phyloP scores from a whole-genome alignment of 805 yeast species.

The Lachancea quebecensis region DNA sequence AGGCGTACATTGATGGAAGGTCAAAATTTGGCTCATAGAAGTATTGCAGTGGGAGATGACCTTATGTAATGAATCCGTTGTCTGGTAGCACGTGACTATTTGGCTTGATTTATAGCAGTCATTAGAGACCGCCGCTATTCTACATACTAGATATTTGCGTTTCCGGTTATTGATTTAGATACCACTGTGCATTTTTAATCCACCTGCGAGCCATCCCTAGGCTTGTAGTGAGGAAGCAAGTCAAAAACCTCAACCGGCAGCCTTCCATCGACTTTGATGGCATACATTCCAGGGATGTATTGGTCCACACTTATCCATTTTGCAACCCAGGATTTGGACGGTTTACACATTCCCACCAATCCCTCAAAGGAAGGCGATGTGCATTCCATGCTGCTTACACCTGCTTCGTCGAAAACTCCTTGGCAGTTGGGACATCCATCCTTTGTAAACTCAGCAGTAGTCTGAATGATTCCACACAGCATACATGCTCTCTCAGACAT shows the following conservation, averaged over 20 bases:
- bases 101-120: neutral
- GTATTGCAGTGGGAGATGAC: too few species aligned
- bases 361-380: constrained; percentile 98
- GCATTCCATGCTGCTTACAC: constrained; percentile 81
- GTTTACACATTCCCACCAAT: constrained; percentile 80
- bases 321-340: constrained; percentile 89
- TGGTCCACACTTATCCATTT: constrained; percentile 90
- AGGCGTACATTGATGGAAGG: too few species aligned
- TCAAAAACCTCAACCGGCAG: constrained; percentile 79
- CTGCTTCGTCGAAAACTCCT: constrained; percentile 73
- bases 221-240: constrained; percentile 75
- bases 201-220: constrained; percentile 86
- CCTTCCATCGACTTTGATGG: constrained; percentile 87
- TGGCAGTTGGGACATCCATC: constrained; percentile 97
- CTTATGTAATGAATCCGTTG: too few species aligned
- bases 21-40: too few species aligned
- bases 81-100: neutral
- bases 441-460: constrained; percentile 68
- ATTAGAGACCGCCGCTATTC: neutral
- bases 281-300: constrained; percentile 84
- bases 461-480: constrained; percentile 91
- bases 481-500: constrained; percentile 82
- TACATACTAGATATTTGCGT: neutral
- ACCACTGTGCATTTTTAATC: constrained; percentile 27
- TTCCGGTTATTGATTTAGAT: neutral